Base-by-base conservation (phyloP, 2,329 filamentous ascomycete species). In the Ascochyta viciae-villosae region DNA sequence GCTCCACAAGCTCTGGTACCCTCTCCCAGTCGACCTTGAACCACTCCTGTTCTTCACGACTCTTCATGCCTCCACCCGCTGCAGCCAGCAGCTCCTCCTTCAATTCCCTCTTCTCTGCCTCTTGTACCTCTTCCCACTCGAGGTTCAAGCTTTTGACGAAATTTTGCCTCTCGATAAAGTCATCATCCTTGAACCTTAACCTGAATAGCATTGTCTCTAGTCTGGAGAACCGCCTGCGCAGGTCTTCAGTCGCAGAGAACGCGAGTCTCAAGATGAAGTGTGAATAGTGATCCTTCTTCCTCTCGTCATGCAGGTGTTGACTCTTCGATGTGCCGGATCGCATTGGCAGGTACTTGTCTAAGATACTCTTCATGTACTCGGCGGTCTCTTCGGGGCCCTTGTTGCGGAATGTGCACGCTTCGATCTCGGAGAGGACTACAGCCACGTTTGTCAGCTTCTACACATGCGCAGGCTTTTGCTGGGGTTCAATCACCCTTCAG, bases 11-110 rank as follows among this genome's bases (percentile, higher is more conserved):
- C 58, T 98, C 94, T 0, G 94, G 92, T 1, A 99, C 95, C 31
- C 88, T 86, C 73, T 92, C 90, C 92, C 94, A 99, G 69, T 97
- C 92, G 1, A 98, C 92, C 78, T 97, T 98, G 82, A 96, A 96
- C 89, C 92, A 99, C 24, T 81, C 87, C 67, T 95, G 91, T 38
- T 96, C 91, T 15, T 96, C 92, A 6, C 81, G 76, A 56, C 74
- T 80, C 62, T 77, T 80, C 43, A 82, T 66, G 5, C 81, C 79
- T 3, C 83, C 85, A 5, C 83, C 82, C 4, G 66, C 66, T 23
- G 60, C 82, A n/a, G 63, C 65, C 23, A 62, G 45, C 47, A 96
- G 76, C 55, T 90, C 84, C 0, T 85, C 79, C 1, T 82, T 81
- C 50, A 92, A 78, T 57, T 84, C 82, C n/a, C 78, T 85, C 83